phyloP scores from a whole-genome alignment of 106 monocot species.

The Phalaenopsis aphrodite region DNA sequence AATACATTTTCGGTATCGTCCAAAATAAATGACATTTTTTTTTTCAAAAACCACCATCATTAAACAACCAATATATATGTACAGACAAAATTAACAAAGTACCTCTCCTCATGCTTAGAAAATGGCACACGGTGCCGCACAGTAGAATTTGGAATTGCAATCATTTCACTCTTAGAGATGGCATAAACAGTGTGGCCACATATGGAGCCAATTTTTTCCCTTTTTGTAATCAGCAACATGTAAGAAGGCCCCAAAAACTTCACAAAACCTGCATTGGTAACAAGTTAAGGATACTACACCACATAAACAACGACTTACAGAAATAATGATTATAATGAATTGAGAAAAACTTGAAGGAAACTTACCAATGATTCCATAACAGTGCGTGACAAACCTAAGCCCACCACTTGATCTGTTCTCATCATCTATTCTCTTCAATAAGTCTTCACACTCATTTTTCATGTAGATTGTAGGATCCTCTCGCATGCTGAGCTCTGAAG shows the following conservation, averaged over 20 bases:
- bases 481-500: slow-evolving; percentile 46
- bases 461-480: slow-evolving; percentile 67
- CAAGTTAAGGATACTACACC: background rate
- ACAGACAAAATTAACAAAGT: slow-evolving; percentile 13
- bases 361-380: slow-evolving; percentile 93
- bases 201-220: slow-evolving; percentile 64
- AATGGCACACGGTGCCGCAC: slow-evolving; percentile 1
- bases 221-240: slow-evolving; percentile 79
- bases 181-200: slow-evolving; percentile 70
- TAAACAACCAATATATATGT: background rate
- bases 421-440: slow-evolving; percentile 58
- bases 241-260: slow-evolving; percentile 91
- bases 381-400: slow-evolving; percentile 69
- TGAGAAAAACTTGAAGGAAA: background rate
- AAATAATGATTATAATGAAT: background rate
- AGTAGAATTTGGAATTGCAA: slow-evolving; percentile 44
- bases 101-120: slow-evolving; percentile 82
- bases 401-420: slow-evolving; percentile 74
- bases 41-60: background rate
- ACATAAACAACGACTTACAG: background rate
- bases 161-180: slow-evolving; percentile 59
- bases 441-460: slow-evolving; percentile 40
- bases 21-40: background rate
- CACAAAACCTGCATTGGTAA: slow-evolving; percentile 63
- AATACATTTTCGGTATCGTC: background rate